Evolutionary conservation across 2,329 filamentous ascomycete genomes (phyloP).

Genomic region (Calonectria pauciramosa): DNA sequence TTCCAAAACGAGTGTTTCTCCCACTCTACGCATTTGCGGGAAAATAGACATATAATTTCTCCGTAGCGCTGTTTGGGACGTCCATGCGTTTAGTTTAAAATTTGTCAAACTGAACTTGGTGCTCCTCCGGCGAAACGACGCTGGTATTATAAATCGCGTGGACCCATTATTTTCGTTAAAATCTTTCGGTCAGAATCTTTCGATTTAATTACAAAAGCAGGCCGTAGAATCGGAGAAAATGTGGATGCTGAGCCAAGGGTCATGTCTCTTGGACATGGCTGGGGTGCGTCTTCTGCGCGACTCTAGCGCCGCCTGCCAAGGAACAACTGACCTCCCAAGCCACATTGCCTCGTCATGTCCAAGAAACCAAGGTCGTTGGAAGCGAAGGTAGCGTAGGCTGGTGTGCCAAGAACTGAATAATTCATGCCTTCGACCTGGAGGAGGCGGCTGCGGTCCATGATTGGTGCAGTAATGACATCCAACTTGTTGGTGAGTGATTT

Average conservation of each 20-base stretch:
- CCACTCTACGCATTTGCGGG: neutral
- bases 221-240: conserved; percentile 2
- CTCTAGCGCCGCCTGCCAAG: conserved; percentile 7
- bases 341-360: conserved; percentile 14
- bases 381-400: neutral
- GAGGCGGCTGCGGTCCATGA: neutral
- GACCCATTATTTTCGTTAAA: conserved; percentile 7
- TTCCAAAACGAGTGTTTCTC: neutral
- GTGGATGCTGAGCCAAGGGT: conserved; percentile 2
- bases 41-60: conserved; percentile 6
- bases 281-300: neutral
- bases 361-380: neutral
- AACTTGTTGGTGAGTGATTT: conserved; percentile 8
- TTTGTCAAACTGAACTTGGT: neutral
- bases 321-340: neutral
- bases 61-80: neutral
- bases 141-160: neutral
- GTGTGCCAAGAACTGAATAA: too few relatives aligned
- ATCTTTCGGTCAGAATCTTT: conserved; percentile 6
- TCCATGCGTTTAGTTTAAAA: neutral
- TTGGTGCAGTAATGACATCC: neutral
- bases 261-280: neutral
- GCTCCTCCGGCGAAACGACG: neutral
- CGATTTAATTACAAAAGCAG: conserved; percentile 7
- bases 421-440: neutral